Conservation (phyloP, 108 stramenopile species). For the Cylindrotheca closterium region DNA sequence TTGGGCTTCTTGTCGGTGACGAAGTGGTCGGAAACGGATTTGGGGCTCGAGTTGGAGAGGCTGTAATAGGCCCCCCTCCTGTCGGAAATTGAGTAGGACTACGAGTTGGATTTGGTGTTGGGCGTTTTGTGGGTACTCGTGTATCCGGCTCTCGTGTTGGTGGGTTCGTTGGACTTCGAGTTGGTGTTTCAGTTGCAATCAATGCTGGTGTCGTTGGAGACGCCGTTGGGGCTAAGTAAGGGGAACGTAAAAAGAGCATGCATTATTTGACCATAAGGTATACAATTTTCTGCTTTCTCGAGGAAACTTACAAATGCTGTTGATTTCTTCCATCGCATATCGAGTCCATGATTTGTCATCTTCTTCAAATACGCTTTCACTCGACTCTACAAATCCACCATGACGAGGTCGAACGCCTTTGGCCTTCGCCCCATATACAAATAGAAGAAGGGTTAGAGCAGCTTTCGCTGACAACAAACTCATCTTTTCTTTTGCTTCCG, state of each 20-base stretch:
- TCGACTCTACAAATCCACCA: not conserved
- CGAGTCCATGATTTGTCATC: not conserved
- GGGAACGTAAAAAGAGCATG: too few species aligned
- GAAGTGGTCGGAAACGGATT: not conserved
- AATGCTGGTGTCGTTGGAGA: not conserved
- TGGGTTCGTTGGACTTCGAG: not conserved
- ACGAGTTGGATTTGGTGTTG: not conserved
- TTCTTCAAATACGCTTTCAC: not conserved
- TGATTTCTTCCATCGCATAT: not conserved
- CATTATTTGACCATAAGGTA: too few species aligned
- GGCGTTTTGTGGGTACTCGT: not conserved
- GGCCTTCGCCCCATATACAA: not conserved
- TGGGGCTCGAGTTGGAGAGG: constrained; percentile 3
- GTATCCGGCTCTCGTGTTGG: not conserved
- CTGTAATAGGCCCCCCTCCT: not conserved
- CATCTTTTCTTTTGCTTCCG: too few species aligned
- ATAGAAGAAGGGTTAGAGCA: not conserved
- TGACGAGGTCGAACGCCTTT: not conserved
- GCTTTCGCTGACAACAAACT: too few species aligned
- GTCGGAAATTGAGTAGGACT: not conserved
- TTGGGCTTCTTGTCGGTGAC: not conserved
- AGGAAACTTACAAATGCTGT: not conserved
- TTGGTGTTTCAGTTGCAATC: not conserved
- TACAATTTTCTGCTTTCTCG: too few species aligned
- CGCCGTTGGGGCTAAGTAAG: too few species aligned